Percentiles rank a stretch among this genome's conserved stretches.
phyloP scores from a whole-genome alignment of 306 rosid species.

The Vachellia pachyceras region DNA sequence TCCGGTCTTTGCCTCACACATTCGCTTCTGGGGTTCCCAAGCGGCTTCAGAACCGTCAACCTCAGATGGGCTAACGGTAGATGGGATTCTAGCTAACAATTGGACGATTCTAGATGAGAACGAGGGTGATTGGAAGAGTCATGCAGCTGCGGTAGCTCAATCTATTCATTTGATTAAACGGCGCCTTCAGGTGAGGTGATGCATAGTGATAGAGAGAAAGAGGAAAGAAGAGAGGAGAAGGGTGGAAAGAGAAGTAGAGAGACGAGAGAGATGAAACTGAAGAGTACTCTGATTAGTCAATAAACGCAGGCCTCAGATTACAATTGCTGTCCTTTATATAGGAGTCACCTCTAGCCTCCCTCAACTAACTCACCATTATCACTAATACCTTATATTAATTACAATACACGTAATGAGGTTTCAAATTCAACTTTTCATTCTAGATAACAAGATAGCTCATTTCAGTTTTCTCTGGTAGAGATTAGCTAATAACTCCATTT shows the following conservation, averaged over 20 bases:
- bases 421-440: constrained; percentile 1
- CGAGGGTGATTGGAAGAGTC: constrained; percentile 92
- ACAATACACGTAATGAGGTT: background rate
- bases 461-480: background rate
- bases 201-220: background rate
- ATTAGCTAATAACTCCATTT: background rate
- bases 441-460: background rate
- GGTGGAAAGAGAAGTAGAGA: too few species aligned
- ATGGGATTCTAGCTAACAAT: constrained; percentile 60
- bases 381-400: too few species aligned
- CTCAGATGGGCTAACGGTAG: constrained; percentile 79
- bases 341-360: background rate
- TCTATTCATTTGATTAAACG: constrained; percentile 84
- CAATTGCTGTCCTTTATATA: background rate
- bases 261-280: too few species aligned
- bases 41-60: constrained; percentile 62
- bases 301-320: background rate
- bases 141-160: constrained; percentile 83
- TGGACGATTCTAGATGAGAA: constrained; percentile 73
- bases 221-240: too few species aligned
- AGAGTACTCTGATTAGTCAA: background rate
- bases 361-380: too few species aligned
- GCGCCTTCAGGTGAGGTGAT: constrained; percentile 65
- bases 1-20: constrained; percentile 18
- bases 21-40: constrained; percentile 57